Conservation (phyloP, 179 eudicot genomes). For the Beta corolliflora region DNA sequence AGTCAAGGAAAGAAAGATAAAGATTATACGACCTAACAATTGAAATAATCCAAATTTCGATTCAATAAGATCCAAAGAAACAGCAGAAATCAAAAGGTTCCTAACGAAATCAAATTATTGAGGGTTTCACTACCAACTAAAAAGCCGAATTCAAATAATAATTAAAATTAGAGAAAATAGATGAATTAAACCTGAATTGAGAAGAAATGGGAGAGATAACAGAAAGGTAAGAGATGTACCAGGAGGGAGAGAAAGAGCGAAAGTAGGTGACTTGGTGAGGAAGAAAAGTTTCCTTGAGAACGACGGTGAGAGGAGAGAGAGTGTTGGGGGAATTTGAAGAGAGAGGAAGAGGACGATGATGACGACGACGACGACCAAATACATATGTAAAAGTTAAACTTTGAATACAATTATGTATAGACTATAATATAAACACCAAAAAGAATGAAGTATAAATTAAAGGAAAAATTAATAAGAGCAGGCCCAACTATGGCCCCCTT, state of each 20-base stretch:
- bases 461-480: too few species aligned
- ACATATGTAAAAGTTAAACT: too few species aligned
- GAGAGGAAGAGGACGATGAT: not conserved
- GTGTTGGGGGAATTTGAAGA: not conserved
- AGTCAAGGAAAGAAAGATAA: not conserved
- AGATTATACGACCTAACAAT: not conserved
- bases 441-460: accelerated
- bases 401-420: too few species aligned
- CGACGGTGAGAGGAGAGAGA: not conserved
- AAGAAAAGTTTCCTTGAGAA: not conserved
- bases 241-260: not conserved
- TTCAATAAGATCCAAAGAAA: not conserved
- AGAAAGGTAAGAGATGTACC: not conserved
- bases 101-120: not conserved
- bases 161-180: not conserved
- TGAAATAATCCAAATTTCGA: not conserved
- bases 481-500: too few species aligned
- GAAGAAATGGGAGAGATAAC: not conserved
- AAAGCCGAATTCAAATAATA: not conserved
- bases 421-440: accelerated
- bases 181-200: not conserved
- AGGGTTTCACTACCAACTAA: not conserved
- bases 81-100: not conserved
- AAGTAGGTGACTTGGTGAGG: not conserved
- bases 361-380: not conserved